A percentile compares a stretch with the other conserved stretches of the same genome.
These are phyloP conservation scores for Cicer bijugum DNA, from an alignment of 306 rosid genomes.

Conservation along the genomic window DNA sequence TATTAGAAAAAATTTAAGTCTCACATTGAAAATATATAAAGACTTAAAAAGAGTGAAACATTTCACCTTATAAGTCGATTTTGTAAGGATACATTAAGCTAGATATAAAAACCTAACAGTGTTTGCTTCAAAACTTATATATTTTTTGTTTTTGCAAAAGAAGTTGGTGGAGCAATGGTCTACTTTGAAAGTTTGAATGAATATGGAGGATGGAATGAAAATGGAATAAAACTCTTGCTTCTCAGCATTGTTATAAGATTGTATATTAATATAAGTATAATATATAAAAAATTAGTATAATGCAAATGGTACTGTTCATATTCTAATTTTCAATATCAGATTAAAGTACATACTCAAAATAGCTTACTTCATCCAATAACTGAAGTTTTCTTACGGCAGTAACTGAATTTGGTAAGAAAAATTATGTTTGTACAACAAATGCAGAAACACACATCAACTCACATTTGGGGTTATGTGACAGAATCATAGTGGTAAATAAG, in stretches of 20 bases:
- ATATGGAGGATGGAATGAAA: not conserved
- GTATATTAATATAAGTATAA: not conserved
- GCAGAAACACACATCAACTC: no score
- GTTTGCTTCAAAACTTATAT: slow-evolving; percentile 5
- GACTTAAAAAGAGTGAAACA: no score
- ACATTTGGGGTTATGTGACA: no score
- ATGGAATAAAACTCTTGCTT: not conserved
- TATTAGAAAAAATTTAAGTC: no score
- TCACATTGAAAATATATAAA: no score
- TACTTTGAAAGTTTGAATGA: not conserved
- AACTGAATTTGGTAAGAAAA: no score
- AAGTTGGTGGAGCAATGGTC: not conserved
- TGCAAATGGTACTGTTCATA: not conserved
- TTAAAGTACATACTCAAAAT: no score
- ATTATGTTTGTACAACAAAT: no score
- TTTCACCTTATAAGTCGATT: no score
- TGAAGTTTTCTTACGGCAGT: no score
- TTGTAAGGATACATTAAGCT: no score
- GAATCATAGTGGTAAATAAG: no score
- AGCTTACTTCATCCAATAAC: not conserved
- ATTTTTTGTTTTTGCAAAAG: not conserved
- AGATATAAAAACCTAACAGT: not conserved
- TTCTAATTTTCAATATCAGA: not conserved
- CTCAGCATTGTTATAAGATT: not conserved
- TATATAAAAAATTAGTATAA: not conserved